A percentile compares a stretch with the other conserved stretches of the same genome.
Evolutionary conservation across 768 basidiomycete species (phyloP).

Genomic region (Mycena filopes): DNA sequence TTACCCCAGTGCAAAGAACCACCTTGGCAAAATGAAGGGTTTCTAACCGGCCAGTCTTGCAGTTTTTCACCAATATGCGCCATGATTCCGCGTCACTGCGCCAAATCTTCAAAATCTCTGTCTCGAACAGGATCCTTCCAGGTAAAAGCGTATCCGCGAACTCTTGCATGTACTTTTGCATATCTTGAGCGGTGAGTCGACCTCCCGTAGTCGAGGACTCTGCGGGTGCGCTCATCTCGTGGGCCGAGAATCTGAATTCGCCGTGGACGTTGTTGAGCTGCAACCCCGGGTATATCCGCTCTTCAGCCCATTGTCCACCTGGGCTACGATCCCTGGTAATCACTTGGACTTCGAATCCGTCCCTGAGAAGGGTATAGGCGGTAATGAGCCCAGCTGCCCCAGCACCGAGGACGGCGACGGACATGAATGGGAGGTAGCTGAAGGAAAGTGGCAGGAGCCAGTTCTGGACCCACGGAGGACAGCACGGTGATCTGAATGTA

Average conservation of each 20-base stretch:
- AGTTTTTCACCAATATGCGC: constrained; percentile 3
- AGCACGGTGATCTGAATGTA: too few relatives aligned
- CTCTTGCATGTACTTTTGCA: constrained; percentile 52
- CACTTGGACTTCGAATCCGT: constrained; percentile 57
- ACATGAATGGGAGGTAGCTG: too few relatives aligned
- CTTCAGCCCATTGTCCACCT: constrained; percentile 57
- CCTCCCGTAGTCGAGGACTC: constrained; percentile 34
- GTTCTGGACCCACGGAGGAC: too few relatives aligned
- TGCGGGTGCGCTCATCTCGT: constrained; percentile 50
- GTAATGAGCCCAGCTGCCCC: constrained; percentile 60
- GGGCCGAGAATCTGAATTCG: constrained; percentile 55
- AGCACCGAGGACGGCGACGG: constrained; percentile 55
- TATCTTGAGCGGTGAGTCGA: constrained; percentile 52
- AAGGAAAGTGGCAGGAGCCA: too few relatives aligned
- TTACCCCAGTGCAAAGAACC: constrained; percentile 32
- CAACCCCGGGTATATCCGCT: constrained; percentile 55
- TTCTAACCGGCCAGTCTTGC: not conserved
- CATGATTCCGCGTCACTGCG: constrained; percentile 32
- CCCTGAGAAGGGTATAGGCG: constrained; percentile 53
- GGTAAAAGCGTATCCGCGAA: constrained; percentile 50
- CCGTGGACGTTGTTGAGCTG: constrained; percentile 59
- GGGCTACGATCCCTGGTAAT: constrained; percentile 52
- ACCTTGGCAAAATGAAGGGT: constrained; percentile 21
- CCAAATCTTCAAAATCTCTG: constrained; percentile 47
- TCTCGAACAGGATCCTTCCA: constrained; percentile 49